These are phyloP conservation scores for Musa schizocarpa DNA, from an alignment of 176 grass and related monocot genomes.

Conservation along the genomic window DNA sequence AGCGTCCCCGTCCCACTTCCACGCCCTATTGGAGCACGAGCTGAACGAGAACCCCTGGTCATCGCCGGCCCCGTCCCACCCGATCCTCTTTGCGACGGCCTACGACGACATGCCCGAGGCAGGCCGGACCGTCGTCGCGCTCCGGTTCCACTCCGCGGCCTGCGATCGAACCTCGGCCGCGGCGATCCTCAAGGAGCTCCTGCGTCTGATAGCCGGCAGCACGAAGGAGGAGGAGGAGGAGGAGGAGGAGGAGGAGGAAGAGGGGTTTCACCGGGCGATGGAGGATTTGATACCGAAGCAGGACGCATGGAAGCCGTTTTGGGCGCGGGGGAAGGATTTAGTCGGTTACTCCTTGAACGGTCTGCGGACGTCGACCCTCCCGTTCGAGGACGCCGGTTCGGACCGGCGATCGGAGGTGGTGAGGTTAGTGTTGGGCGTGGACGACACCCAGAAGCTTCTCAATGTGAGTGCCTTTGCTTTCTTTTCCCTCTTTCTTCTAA, in stretches of 20 bases:
- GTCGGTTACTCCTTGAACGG: constrained; percentile 87
- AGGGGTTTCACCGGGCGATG: constrained; percentile 15
- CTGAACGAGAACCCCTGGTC: constrained; percentile 75
- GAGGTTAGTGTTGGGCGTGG: constrained; percentile 35
- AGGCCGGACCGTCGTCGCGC: constrained; percentile 32
- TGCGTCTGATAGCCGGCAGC: constrained; percentile 28
- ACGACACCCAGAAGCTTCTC: constrained; percentile 57
- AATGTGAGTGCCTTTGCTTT: constrained; percentile 29
- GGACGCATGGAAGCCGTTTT: constrained; percentile 80
- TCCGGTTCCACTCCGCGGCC: constrained; percentile 60
- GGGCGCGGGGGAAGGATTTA: constrained; percentile 74
- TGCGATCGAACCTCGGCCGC: constrained; percentile 53
- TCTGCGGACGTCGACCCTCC: constrained; percentile 53
- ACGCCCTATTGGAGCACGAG: constrained; percentile 68
- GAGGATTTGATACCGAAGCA: constrained; percentile 62
- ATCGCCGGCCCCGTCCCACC: constrained; percentile 8
- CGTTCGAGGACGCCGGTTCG: constrained; percentile 43
- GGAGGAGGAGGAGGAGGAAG: constrained; percentile 27
- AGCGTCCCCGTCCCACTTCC: constrained; percentile 24
- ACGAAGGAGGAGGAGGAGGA: constrained; percentile 17
- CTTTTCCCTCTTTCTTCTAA: neutral
- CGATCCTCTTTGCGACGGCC: constrained; percentile 49
- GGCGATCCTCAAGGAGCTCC: constrained; percentile 43
- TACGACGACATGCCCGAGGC: constrained; percentile 30
- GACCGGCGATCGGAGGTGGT: constrained; percentile 48